These are phyloP conservation scores for Centella asiatica DNA, from an alignment of 129 eudicot species.

Conservation along the genomic window DNA sequence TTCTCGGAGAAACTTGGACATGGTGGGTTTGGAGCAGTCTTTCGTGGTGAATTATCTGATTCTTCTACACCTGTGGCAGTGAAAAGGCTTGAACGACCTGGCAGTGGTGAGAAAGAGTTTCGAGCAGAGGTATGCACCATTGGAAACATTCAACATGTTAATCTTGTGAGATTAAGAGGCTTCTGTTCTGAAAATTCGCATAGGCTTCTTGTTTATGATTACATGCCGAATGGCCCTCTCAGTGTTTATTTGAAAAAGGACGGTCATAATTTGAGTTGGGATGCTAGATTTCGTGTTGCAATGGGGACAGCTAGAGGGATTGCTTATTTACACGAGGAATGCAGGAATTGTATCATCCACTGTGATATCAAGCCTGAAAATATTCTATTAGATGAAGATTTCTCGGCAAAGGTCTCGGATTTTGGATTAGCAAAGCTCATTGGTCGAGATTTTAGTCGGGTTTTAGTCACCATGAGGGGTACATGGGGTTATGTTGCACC, in stretches of 20 bases:
- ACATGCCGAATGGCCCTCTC: constrained; percentile 85
- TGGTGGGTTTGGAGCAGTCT: constrained; percentile 91
- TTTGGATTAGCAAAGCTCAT: constrained; percentile 81
- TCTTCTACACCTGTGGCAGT: constrained; percentile 65
- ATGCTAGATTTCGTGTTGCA: constrained; percentile 67
- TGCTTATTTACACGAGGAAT: constrained; percentile 82
- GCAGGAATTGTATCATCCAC: constrained; percentile 76
- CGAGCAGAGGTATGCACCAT: constrained; percentile 95
- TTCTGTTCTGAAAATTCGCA: constrained; percentile 71
- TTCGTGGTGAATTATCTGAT: constrained; percentile 50
- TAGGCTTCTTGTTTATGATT: constrained; percentile 80
- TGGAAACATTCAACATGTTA: constrained; percentile 91
- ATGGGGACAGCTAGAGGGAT: constrained; percentile 78
- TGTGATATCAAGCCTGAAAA: constrained; percentile 92
- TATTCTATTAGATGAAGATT: constrained; percentile 63
- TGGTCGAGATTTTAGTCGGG: constrained; percentile 82
- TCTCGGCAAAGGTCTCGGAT: constrained; percentile 76
- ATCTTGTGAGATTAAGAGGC: constrained; percentile 81
- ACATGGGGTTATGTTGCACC: constrained; percentile 98
- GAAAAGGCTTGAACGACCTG: constrained; percentile 77
- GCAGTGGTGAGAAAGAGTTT: constrained; percentile 88
- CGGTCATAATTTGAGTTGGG: constrained; percentile 67
- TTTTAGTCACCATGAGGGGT: constrained; percentile 85
- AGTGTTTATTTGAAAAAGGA: constrained; percentile 50
- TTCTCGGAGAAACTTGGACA: constrained; percentile 89